Evolutionary conservation across 495 filamentous ascomycete species (phyloP).

Genomic region (Lepraria neglecta): DNA sequence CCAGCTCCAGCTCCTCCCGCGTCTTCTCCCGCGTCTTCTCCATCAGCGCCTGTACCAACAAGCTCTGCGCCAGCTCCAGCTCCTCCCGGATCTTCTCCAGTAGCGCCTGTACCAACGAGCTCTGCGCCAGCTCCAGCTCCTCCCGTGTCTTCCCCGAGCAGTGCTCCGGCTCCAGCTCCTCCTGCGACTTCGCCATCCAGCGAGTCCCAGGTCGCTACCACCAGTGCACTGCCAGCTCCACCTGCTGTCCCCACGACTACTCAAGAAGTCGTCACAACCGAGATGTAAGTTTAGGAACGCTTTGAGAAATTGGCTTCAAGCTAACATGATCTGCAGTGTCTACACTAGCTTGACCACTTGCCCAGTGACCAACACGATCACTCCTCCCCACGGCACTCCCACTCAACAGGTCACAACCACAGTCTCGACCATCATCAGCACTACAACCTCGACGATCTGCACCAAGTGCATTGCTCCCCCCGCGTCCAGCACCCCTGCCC

Average conservation of each 20-base stretch:
- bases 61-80: neutral
- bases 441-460: slow-evolving; percentile 39
- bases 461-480: slow-evolving; percentile 25
- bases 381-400: slow-evolving; percentile 35
- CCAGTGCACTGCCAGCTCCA: slow-evolving; percentile 16
- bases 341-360: slow-evolving; percentile 13
- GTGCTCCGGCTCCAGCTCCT: slow-evolving; percentile 19
- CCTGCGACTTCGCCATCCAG: slow-evolving; percentile 15
- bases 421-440: slow-evolving; percentile 37
- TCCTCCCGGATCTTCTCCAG: slow-evolving; percentile 19
- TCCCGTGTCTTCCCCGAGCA: neutral
- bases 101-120: neutral
- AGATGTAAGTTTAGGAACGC: slow-evolving; percentile 20
- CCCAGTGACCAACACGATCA: slow-evolving; percentile 29
- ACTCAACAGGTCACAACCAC: slow-evolving; percentile 21
- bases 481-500: neutral
- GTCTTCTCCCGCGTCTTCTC: slow-evolving; percentile 30
- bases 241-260: slow-evolving; percentile 24
- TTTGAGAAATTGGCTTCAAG: no score
- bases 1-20: slow-evolving; percentile 33
- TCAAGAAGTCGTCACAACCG: slow-evolving; percentile 29
- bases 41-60: slow-evolving; percentile 16
- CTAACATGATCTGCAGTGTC: no score
- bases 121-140: neutral
- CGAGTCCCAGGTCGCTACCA: slow-evolving; percentile 1